Percentiles rank a stretch among this genome's conserved stretches.
Evolutionary conservation across 352 stramenopile species (phyloP).

Genomic region (Globisporangium nodosum): DNA sequence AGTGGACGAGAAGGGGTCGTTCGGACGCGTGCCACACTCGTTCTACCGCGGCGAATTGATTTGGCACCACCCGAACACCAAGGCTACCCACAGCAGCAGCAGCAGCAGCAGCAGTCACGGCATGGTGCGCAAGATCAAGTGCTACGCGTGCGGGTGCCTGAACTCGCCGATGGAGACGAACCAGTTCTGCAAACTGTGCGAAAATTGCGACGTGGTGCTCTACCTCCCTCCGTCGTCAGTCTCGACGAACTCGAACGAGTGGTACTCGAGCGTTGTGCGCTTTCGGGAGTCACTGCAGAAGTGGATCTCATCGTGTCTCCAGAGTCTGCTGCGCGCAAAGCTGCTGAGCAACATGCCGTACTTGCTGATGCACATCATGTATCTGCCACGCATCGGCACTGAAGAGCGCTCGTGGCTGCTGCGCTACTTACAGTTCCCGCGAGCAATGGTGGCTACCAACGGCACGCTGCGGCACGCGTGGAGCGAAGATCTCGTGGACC

Average conservation of each 20-base stretch:
- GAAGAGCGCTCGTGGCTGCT: constrained; percentile 80
- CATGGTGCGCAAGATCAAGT: constrained; percentile 62
- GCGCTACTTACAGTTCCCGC: constrained; percentile 76
- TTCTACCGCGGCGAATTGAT: constrained; percentile 76
- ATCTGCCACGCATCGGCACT: constrained; percentile 69
- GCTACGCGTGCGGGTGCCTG: constrained; percentile 65
- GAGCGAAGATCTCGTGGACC: constrained; percentile 78
- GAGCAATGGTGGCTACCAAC: constrained; percentile 47
- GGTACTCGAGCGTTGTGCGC: constrained; percentile 65
- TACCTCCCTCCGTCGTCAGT: constrained; percentile 76
- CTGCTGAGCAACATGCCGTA: constrained; percentile 75
- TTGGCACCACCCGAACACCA: constrained; percentile 35
- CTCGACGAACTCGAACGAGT: constrained; percentile 74
- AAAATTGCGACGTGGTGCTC: constrained; percentile 66
- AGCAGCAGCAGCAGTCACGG: constrained; percentile 15
- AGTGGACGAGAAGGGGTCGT: constrained; percentile 52
- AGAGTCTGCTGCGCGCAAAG: constrained; percentile 54
- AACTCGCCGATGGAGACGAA: constrained; percentile 62
- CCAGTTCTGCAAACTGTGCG: constrained; percentile 72
- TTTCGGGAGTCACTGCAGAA: constrained; percentile 77
- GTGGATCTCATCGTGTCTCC: constrained; percentile 72
- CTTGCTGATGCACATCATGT: constrained; percentile 83
- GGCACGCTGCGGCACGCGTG: constrained; percentile 56
- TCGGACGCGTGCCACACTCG: constrained; percentile 65
- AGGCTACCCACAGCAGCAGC: constrained; percentile 6